These are phyloP conservation scores for Pelargonium cotyledonis DNA, from an alignment of 441 rosid genomes.

Conservation along the genomic window DNA sequence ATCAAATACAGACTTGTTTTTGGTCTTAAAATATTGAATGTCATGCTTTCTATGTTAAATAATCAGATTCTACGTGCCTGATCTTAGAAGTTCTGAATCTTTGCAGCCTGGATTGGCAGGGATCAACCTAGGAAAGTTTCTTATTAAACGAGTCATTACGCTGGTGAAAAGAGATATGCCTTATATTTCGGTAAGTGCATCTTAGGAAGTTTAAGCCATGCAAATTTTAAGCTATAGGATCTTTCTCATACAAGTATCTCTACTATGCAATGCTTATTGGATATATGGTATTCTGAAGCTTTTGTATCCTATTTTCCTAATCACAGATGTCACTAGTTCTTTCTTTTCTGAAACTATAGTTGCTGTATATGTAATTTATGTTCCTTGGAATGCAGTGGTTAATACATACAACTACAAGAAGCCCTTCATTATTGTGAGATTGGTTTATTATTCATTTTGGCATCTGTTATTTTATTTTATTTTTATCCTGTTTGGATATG, in stretches of 20 bases:
- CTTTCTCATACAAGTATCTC: background rate
- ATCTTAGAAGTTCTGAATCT: constrained; percentile 25
- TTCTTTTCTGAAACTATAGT: background rate
- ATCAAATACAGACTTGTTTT: background rate
- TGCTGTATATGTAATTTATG: background rate
- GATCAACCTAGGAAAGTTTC: constrained; percentile 91
- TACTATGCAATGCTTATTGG: background rate
- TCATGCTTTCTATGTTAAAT: background rate
- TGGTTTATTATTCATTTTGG: background rate
- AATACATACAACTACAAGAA: no score
- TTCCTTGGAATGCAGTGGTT: background rate
- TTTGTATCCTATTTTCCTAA: background rate
- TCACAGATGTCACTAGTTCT: background rate
- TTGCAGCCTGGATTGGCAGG: constrained; percentile 95
- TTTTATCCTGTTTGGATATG: background rate
- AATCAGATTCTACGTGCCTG: constrained; percentile 17
- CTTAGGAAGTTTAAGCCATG: background rate
- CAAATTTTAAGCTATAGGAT: constrained; percentile 5
- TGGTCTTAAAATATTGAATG: background rate
- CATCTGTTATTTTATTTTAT: background rate
- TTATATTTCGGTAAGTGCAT: constrained; percentile 64
- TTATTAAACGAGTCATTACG: constrained; percentile 83
- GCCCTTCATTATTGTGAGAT: constrained; percentile 3
- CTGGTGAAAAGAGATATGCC: constrained; percentile 90
- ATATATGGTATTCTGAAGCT: background rate